Evolutionary conservation across 225 moss, liverwort and hornwort species (phyloP).

Genomic region (Bryum argenteum): DNA sequence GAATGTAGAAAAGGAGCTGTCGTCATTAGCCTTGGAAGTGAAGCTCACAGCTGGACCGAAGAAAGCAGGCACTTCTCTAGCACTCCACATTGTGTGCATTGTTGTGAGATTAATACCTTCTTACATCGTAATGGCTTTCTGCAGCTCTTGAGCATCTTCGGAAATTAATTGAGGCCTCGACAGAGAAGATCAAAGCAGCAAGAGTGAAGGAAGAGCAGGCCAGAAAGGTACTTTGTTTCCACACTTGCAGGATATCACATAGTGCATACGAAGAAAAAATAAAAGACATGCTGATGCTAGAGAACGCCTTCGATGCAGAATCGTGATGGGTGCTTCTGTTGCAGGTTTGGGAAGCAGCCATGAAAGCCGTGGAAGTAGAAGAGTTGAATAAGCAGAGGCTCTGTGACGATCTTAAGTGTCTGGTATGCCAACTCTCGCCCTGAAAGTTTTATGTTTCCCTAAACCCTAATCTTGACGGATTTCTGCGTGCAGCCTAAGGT

Average conservation of each 20-base stretch:
- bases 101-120: no score
- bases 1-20: conserved; percentile 90
- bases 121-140: no score
- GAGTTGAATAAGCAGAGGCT: conserved; percentile 81
- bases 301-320: no score
- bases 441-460: neutral
- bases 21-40: conserved; percentile 85
- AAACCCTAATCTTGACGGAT: conserved; percentile 3
- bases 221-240: conserved; percentile 64
- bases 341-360: conserved; percentile 84
- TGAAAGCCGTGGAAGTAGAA: conserved; percentile 73
- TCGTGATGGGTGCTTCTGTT: neutral
- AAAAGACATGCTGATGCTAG: no score
- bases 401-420: conserved; percentile 88
- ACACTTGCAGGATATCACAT: conserved; percentile 4
- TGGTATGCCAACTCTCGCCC: conserved; percentile 54
- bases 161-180: conserved; percentile 88
- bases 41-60: conserved; percentile 99
- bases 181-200: conserved; percentile 91
- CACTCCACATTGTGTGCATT: neutral
- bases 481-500: neutral
- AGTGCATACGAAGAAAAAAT: no score
- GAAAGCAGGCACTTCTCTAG: conserved; percentile 71
- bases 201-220: conserved; percentile 96
- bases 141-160: conserved; percentile 99